Base-by-base conservation (phyloP, 441 rosid species). In the Adansonia rubrostipa region DNA sequence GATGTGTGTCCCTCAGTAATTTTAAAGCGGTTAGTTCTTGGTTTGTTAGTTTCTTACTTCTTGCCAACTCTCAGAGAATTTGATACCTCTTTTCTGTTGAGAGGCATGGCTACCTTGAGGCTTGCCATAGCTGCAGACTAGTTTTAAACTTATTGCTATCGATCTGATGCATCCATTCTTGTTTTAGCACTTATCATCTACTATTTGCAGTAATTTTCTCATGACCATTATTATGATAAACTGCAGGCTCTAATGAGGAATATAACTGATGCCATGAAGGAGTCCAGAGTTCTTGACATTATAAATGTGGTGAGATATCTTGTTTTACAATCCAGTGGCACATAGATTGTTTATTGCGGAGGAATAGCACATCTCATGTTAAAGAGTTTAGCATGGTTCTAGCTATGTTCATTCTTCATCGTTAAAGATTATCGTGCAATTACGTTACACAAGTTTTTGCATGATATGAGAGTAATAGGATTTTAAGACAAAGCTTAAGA, bases 231-330 rank as follows among this genome's bases (percentile, higher is more conserved):
- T 73, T 33, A 19, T 79, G 63, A 45, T 45, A 33, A 73, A 3
- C 44, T 85, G 79, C 87, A 91, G 93, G 95, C 89, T 82, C 77
- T 91, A 54, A 82, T 78, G 75, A 81, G 83, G 85, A 85, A 85
- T 80, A 85, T 76, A 64, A 90, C 92, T 0, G 88, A 89, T 81
- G 90, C 92, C 81, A 87, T 88, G 92, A 82, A 53, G 42, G 93
- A 87, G 67, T 82, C 92, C 15, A 84, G 82, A 80, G 88, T 88
- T 80, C 82, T 85, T 77, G 93, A 90, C 36, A 86, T 88, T 80
- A 70, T 91, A 77, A 84, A 86, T 79, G 19, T 76, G 80, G 95
- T 91, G 81, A 89, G 91, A 81, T 40, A 54, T 80, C 61, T 56
- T 10, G 6, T 50, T 13, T 11, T 17, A 7, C 33, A 20, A 45